phyloP scores from a whole-genome alignment of 2,329 filamentous ascomycete species.

The Colletotrichum acutatum region DNA sequence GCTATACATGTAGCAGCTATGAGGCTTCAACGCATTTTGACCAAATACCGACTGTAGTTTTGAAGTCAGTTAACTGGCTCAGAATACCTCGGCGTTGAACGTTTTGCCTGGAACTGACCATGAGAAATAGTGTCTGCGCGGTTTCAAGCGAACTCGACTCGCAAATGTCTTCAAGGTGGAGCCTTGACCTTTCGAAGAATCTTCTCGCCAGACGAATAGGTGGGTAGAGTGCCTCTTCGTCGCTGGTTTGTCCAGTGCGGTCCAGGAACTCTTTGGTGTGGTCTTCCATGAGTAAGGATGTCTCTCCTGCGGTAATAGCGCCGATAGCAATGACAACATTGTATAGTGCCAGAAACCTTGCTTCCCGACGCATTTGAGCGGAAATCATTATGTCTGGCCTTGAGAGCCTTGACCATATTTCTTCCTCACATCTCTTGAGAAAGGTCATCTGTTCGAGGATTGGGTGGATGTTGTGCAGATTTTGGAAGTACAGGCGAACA shows the following conservation, averaged over 20 bases:
- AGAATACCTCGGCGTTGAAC: background rate
- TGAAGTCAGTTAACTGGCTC: background rate
- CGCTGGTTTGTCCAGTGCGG: conserved; percentile 13
- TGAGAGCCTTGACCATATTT: conserved; percentile 29
- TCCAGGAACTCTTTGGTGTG: conserved; percentile 33
- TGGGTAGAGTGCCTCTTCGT: conserved; percentile 31
- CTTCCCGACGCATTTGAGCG: conserved; percentile 8
- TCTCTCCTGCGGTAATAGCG: conserved; percentile 35
- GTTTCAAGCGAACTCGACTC: conserved; percentile 36
- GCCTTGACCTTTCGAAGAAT: conserved; percentile 35
- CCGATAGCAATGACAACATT: conserved; percentile 35
- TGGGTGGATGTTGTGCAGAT: conserved; percentile 39
- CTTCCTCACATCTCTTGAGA: conserved; percentile 33
- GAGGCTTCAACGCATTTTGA: conserved; percentile 46
- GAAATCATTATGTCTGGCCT: background rate
- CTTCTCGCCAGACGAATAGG: conserved; percentile 31
- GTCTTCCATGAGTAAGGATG: conserved; percentile 34
- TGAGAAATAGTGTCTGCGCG: conserved; percentile 35
- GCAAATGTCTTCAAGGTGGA: conserved; percentile 35
- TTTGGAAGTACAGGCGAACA: conserved; percentile 38
- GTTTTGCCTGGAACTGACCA: conserved; percentile 17
- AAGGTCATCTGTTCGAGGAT: conserved; percentile 37
- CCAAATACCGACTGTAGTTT: conserved; percentile 41
- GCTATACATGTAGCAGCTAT: conserved; percentile 48
- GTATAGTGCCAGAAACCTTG: conserved; percentile 33